Evolutionary conservation across 306 rosid genomes (phyloP).

Genomic region (Prunus mongolica): DNA sequence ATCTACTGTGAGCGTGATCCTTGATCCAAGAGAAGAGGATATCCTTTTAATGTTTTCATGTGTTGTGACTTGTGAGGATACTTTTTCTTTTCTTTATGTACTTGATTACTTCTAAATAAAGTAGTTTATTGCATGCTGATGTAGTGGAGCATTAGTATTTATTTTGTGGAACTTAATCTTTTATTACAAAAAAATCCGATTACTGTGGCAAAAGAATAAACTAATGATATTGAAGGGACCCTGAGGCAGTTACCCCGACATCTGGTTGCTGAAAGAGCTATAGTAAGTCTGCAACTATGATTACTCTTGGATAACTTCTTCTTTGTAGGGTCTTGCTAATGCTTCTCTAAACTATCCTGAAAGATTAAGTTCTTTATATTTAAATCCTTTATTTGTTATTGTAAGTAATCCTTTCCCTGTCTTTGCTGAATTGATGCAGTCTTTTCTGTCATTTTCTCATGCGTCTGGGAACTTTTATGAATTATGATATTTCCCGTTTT

Average conservation of each 20-base stretch:
- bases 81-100: background rate
- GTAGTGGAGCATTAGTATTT: slow-evolving; percentile 12
- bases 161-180: slow-evolving; percentile 44
- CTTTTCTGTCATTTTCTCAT: background rate
- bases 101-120: slow-evolving; percentile 7
- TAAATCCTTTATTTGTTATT: slow-evolving; percentile 24
- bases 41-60: slow-evolving; percentile 53
- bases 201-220: slow-evolving; percentile 66
- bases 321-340: slow-evolving; percentile 5
- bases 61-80: slow-evolving; percentile 3
- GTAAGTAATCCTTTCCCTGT: background rate
- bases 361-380: slow-evolving; percentile 31
- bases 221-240: slow-evolving; percentile 75
- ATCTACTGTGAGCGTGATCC: slow-evolving; percentile 67
- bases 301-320: background rate
- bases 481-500: background rate
- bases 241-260: slow-evolving; percentile 77
- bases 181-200: slow-evolving; percentile 55
- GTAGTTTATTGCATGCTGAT: slow-evolving; percentile 25
- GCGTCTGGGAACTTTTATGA: background rate
- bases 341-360: slow-evolving; percentile 5
- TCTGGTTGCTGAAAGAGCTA: slow-evolving; percentile 85
- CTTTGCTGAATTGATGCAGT: background rate
- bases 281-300: slow-evolving; percentile 54
- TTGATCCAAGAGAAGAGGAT: slow-evolving; percentile 98